Conservation (phyloP, 495 filamentous ascomycete species). For the Astrothelium macrocarpum region DNA sequence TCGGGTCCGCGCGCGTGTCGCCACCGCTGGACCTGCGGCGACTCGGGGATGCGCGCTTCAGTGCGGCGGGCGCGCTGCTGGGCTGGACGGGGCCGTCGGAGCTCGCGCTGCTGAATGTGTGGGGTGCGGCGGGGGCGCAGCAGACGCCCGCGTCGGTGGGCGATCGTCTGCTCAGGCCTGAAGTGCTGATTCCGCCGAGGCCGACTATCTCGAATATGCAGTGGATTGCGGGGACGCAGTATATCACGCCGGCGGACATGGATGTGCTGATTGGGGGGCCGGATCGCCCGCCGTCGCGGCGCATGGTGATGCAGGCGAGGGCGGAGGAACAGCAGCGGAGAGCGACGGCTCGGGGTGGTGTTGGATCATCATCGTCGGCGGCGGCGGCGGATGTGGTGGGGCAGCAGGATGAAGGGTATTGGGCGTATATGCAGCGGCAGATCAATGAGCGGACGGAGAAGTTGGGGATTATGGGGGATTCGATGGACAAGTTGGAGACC, state of each 20-base stretch:
- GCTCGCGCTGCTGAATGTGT: slow-evolving; percentile 66
- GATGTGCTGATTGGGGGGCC: slow-evolving; percentile 85
- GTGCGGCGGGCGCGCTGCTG: slow-evolving; percentile 67
- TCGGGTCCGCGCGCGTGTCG: slow-evolving; percentile 54
- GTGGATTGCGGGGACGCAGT: slow-evolving; percentile 93
- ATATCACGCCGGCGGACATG: slow-evolving; percentile 80
- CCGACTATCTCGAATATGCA: slow-evolving; percentile 95
- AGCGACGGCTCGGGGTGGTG: slow-evolving; percentile 40
- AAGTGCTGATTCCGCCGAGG: slow-evolving; percentile 59
- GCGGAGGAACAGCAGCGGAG: slow-evolving; percentile 49
- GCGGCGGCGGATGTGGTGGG: slow-evolving; percentile 11
- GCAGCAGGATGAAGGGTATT: slow-evolving; percentile 46
- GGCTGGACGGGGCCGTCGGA: slow-evolving; percentile 88
- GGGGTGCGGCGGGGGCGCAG: slow-evolving; percentile 52
- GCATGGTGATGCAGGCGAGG: slow-evolving; percentile 59
- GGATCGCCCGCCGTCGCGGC: slow-evolving; percentile 71
- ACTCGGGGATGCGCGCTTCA: slow-evolving; percentile 56
- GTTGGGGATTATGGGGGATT: slow-evolving; percentile 70
- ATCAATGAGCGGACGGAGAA: slow-evolving; percentile 85
- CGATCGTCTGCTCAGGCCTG: slow-evolving; percentile 70
- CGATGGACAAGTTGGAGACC: slow-evolving; percentile 69
- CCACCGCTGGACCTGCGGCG: slow-evolving; percentile 63
- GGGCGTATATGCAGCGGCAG: slow-evolving; percentile 66
- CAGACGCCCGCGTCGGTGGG: background rate
- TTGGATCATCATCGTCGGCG: slow-evolving; percentile 22